A percentile compares a stretch with the other conserved stretches of the same genome.
Evolutionary conservation across 176 grass and related monocot genomes (phyloP).

Genomic region (Triticum turgidum): DNA sequence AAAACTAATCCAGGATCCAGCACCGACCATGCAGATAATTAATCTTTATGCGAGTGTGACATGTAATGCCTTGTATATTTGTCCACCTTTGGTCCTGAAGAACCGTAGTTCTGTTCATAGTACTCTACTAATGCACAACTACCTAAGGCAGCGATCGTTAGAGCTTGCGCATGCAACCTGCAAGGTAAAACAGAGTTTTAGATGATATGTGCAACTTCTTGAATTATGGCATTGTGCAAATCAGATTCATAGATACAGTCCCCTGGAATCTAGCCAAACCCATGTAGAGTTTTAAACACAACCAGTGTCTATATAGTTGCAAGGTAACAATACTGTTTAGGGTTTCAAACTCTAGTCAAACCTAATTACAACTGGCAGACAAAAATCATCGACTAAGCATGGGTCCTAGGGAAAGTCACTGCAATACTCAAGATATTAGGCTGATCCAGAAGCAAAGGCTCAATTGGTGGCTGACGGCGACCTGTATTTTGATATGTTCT

Average conservation of each 20-base stretch:
- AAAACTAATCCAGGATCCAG: slow-evolving; percentile 21
- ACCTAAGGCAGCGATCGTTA: slow-evolving; percentile 75
- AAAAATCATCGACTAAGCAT: not conserved
- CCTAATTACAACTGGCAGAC: not conserved
- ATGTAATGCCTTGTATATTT: slow-evolving; percentile 73
- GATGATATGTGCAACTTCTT: not conserved
- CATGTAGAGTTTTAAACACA: not conserved
- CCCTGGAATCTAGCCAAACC: not conserved
- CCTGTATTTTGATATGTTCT: too few species aligned
- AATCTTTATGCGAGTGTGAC: slow-evolving; percentile 83
- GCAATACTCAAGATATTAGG: not conserved
- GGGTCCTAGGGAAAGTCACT: not conserved
- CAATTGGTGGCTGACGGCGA: too few species aligned
- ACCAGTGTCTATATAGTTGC: not conserved
- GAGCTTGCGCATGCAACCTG: slow-evolving; percentile 90
- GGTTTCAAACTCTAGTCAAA: too few species aligned
- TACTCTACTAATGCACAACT: slow-evolving; percentile 86
- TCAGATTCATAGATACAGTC: not conserved
- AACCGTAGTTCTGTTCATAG: slow-evolving; percentile 70
- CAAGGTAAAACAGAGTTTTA: slow-evolving; percentile 28
- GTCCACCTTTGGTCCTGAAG: slow-evolving; percentile 59
- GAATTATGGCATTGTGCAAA: slow-evolving; percentile 12
- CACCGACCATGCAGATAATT: slow-evolving; percentile 1
- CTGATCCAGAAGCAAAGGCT: too few species aligned
- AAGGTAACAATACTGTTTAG: not conserved